A percentile compares a stretch with the other conserved stretches of the same genome.
phyloP scores from a whole-genome alignment of 352 stramenopile genomes.

The Phytophthora foliorum region DNA sequence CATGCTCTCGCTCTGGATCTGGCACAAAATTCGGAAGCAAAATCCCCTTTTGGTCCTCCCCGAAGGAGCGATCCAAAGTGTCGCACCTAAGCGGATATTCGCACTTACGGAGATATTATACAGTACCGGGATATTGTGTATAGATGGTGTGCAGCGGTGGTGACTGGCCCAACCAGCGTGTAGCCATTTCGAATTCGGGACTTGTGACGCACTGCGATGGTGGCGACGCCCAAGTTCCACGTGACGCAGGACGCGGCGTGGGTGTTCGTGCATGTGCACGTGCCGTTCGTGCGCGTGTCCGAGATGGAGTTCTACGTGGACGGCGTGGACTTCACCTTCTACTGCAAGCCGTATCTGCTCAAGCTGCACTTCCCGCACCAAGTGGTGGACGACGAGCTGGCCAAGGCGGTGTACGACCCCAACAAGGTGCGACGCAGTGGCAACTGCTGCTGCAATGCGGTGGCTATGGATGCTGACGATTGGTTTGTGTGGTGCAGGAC shows the following conservation, averaged over 20 bases:
- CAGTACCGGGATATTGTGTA: background rate
- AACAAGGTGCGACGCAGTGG: slow-evolving; percentile 66
- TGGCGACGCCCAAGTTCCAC: slow-evolving; percentile 83
- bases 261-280: slow-evolving; percentile 90
- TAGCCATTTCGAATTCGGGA: slow-evolving; percentile 46
- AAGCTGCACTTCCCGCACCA: slow-evolving; percentile 94
- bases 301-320: slow-evolving; percentile 95
- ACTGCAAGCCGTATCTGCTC: slow-evolving; percentile 98
- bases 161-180: slow-evolving; percentile 18
- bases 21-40: background rate
- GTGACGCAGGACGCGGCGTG: slow-evolving; percentile 86
- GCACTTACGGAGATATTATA: slow-evolving; percentile 4
- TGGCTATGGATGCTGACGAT: slow-evolving; percentile 9
- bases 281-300: slow-evolving; percentile 92
- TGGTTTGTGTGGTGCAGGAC: slow-evolving; percentile 55
- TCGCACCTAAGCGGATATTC: slow-evolving; percentile 14
- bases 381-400: slow-evolving; percentile 90
- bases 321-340: slow-evolving; percentile 94
- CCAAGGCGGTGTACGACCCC: slow-evolving; percentile 93
- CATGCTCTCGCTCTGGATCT: slow-evolving; percentile 16
- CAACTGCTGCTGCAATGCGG: slow-evolving; percentile 2
- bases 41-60: slow-evolving; percentile 9
- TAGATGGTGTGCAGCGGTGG: background rate
- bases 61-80: slow-evolving; percentile 39
- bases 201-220: slow-evolving; percentile 48